Percentiles rank a stretch among this genome's conserved stretches.
Evolutionary conservation across 441 rosid species (phyloP).

Genomic region (Pelargonium citronellum): DNA sequence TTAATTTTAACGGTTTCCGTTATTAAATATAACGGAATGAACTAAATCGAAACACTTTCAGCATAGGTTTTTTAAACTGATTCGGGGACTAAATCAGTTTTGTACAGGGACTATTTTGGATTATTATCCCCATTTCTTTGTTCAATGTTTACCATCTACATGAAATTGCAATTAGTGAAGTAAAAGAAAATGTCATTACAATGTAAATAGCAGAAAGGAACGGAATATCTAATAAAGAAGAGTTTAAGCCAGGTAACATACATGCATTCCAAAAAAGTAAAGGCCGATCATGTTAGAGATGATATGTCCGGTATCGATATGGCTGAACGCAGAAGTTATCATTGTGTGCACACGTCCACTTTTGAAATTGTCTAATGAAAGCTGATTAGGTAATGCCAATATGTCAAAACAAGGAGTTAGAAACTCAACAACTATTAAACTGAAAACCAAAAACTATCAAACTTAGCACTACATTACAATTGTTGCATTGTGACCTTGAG

Average conservation of each 20-base stretch:
- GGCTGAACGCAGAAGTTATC: constrained; percentile 87
- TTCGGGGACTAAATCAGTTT: too few relatives aligned
- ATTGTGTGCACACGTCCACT: constrained; percentile 64
- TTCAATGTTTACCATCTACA: constrained; percentile 5
- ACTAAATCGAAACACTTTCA: too few relatives aligned
- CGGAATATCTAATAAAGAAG: constrained; percentile 11
- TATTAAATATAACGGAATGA: too few relatives aligned
- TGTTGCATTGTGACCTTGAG: background rate
- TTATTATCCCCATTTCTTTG: background rate
- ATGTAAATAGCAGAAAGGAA: constrained; percentile 13
- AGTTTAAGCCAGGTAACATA: constrained; percentile 30
- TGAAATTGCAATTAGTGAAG: constrained; percentile 13
- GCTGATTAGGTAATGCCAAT: constrained; percentile 41
- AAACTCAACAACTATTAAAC: background rate
- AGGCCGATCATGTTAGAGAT: constrained; percentile 83
- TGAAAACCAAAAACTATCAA: background rate
- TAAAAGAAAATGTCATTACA: constrained; percentile 5
- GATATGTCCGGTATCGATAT: constrained; percentile 54
- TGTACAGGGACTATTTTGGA: too few relatives aligned
- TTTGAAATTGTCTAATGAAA: constrained; percentile 66
- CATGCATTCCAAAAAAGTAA: constrained; percentile 84
- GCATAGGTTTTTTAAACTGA: too few relatives aligned
- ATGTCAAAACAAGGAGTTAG: constrained; percentile 12
- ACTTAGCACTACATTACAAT: background rate
- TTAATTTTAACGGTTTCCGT: too few relatives aligned